A percentile compares a stretch with the other conserved stretches of the same genome.
Conservation (phyloP, 768 basidiomycete species). For the Leccinum variicolor region DNA sequence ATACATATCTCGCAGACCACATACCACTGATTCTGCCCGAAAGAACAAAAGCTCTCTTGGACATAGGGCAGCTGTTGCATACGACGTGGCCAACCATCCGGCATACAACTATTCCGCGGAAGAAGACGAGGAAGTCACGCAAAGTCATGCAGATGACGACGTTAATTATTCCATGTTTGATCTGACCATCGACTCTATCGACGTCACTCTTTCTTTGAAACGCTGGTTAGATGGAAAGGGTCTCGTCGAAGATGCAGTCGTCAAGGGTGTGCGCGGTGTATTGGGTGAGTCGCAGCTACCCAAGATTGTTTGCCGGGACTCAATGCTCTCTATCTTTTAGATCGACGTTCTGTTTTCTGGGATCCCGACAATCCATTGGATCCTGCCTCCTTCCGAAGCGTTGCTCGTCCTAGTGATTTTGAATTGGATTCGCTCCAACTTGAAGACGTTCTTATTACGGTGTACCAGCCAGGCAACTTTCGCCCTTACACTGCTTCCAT, state of each 20-base stretch:
- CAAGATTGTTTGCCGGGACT: neutral
- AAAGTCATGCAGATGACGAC: constrained; percentile 47
- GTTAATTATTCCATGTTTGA: constrained; percentile 88
- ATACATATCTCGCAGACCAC: constrained; percentile 81
- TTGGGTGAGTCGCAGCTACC: constrained; percentile 53
- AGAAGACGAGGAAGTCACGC: constrained; percentile 46
- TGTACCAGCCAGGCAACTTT: constrained; percentile 92
- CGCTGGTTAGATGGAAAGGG: constrained; percentile 97
- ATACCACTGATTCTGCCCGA: constrained; percentile 13
- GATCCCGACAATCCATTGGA: constrained; percentile 79
- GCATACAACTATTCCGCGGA: constrained; percentile 61
- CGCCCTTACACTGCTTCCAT: constrained; percentile 90
- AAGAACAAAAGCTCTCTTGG: constrained; percentile 29
- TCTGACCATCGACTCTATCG: constrained; percentile 89
- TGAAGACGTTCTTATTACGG: constrained; percentile 90
- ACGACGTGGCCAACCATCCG: constrained; percentile 77
- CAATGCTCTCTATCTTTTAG: constrained; percentile 37
- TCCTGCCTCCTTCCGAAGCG: constrained; percentile 78
- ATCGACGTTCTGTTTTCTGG: constrained; percentile 84
- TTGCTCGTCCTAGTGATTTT: constrained; percentile 78
- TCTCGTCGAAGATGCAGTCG: constrained; percentile 82
- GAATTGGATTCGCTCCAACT: constrained; percentile 86
- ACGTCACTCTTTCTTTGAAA: constrained; percentile 87
- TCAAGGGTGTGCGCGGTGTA: constrained; percentile 93
- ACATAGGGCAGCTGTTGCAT: constrained; percentile 61